These are phyloP conservation scores for Claviceps citrina DNA, from an alignment of 2,329 filamentous ascomycete genomes.

Conservation along the genomic window DNA sequence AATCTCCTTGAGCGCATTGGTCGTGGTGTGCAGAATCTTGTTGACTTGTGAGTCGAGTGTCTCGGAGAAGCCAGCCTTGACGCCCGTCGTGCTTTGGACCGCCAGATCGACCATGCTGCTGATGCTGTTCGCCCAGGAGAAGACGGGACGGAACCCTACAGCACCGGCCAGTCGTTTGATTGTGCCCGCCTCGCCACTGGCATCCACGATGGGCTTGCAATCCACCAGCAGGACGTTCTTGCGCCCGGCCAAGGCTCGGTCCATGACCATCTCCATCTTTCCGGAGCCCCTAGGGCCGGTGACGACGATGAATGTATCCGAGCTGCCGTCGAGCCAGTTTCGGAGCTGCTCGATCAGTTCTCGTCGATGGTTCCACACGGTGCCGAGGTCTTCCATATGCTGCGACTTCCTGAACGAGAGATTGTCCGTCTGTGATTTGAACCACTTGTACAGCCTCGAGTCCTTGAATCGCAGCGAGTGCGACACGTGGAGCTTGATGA, in stretches of 20 bases:
- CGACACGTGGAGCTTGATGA: conserved; percentile 77
- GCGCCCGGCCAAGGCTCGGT: conserved; percentile 63
- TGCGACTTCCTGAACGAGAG: conserved; percentile 46
- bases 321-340: conserved; percentile 74
- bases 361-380: conserved; percentile 78
- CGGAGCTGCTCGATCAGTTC: conserved; percentile 68
- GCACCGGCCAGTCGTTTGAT: conserved; percentile 67
- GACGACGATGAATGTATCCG: conserved; percentile 84
- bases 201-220: conserved; percentile 85
- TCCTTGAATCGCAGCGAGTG: conserved; percentile 59
- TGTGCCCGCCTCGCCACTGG: conserved; percentile 70
- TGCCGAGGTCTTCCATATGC: conserved; percentile 55
- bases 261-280: conserved; percentile 73
- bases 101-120: conserved; percentile 86
- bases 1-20: conserved; percentile 62
- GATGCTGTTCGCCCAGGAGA: conserved; percentile 91
- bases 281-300: conserved; percentile 85
- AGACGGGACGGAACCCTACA: conserved; percentile 84
- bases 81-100: conserved; percentile 82
- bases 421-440: conserved; percentile 47
- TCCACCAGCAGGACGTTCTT: conserved; percentile 74
- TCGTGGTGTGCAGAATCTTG: conserved; percentile 79
- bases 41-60: conserved; percentile 76
- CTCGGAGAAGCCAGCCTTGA: conserved; percentile 88
- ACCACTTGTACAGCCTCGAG: conserved; percentile 63